Percentiles rank a stretch among this genome's conserved stretches.
Evolutionary conservation across 2,329 filamentous ascomycete species (phyloP).

Genomic region (Cercospora zeae-maydis): DNA sequence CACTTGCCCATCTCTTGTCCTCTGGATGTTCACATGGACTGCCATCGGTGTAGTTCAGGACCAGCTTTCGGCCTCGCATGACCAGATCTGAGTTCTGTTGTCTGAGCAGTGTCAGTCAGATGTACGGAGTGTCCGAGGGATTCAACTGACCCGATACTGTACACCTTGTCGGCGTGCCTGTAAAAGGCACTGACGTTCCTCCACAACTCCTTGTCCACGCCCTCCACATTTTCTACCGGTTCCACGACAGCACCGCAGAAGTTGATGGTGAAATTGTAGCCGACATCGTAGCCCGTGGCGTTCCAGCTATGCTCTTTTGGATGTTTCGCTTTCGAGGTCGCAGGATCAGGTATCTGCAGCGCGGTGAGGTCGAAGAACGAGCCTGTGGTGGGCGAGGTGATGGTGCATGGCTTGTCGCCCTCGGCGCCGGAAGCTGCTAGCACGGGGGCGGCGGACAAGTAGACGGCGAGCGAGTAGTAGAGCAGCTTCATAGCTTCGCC

Average conservation of each 20-base stretch:
- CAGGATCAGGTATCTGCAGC: constrained; percentile 52
- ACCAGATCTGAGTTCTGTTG: constrained; percentile 53
- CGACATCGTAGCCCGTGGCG: constrained; percentile 71
- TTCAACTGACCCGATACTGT: constrained; percentile 68
- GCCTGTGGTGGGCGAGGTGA: constrained; percentile 57
- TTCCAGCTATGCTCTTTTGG: constrained; percentile 59
- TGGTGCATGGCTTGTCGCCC: constrained; percentile 50
- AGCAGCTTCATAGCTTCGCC: constrained; percentile 32
- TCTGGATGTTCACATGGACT: constrained; percentile 44
- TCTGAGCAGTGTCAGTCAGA: constrained; percentile 37
- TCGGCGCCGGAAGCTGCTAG: constrained; percentile 38
- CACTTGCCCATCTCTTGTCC: constrained; percentile 30
- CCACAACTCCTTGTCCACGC: constrained; percentile 61
- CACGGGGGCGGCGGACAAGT: constrained; percentile 31
- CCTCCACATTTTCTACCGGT: constrained; percentile 51
- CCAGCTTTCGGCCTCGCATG: constrained; percentile 63
- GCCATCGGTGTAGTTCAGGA: constrained; percentile 51
- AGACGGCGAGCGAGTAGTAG: constrained; percentile 36
- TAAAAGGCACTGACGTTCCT: constrained; percentile 78
- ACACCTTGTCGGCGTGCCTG: constrained; percentile 60
- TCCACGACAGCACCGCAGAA: constrained; percentile 75
- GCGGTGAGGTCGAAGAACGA: constrained; percentile 62
- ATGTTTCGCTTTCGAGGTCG: constrained; percentile 47
- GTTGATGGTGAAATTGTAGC: constrained; percentile 78
- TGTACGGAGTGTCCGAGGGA: neutral